phyloP scores from a whole-genome alignment of 139 green algal species.

The Chlorella sp. region DNA sequence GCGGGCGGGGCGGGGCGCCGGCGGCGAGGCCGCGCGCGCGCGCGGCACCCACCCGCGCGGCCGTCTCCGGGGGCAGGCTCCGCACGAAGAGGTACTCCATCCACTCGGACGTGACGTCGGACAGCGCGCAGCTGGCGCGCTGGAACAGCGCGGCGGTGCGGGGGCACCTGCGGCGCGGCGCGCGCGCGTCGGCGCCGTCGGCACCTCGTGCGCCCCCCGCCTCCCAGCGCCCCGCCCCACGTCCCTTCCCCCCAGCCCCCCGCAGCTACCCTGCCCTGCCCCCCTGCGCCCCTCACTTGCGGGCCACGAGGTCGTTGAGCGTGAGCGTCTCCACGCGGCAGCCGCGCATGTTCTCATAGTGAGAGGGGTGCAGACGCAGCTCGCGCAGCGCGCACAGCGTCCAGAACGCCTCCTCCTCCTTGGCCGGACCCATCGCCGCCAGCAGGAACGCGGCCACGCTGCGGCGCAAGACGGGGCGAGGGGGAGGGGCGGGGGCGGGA shows the following conservation, averaged over 20 bases:
- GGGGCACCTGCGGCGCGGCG: no score
- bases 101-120: neutral
- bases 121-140: neutral
- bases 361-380: constrained; percentile 14
- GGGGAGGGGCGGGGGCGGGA: no score
- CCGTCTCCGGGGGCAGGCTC: no score
- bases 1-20: no score
- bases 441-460: constrained; percentile 42
- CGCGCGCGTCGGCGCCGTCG: no score
- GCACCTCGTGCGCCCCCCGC: no score
- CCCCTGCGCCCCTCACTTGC: no score
- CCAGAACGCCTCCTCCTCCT: constrained; percentile 55
- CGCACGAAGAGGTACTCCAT: constrained; percentile 1
- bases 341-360: constrained; percentile 11
- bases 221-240: no score
- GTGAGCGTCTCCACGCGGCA: neutral
- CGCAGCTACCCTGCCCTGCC: no score
- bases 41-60: no score
- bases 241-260: no score
- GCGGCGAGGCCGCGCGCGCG: no score
- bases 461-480: neutral
- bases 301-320: neutral
- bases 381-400: constrained; percentile 39
- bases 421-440: constrained; percentile 27
- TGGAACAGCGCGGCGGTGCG: constrained; percentile 9